Evolutionary conservation across 148 eudicot genomes (phyloP), one percentile per base, ranked within the genome.

Genomic region (Heliosperma pusillum): DNA sequence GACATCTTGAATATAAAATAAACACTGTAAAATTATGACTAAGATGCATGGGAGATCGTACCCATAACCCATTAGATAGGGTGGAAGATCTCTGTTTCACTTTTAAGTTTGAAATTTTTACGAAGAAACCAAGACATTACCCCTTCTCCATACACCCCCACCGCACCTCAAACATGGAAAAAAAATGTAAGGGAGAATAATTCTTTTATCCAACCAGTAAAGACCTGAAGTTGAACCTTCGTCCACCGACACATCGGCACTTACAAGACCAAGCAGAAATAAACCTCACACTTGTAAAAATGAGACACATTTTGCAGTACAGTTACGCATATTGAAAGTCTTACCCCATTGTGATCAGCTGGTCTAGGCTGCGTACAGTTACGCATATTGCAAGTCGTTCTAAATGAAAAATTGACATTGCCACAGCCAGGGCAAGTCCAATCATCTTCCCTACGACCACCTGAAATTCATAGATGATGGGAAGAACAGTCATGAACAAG

Each of bases 381-480:
- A 10, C 96, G 96, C 97, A 92, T 92, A 80, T 95, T 95, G 87
- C 99, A 95, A 13, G 96, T 95, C 52, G 99, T 95, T 81, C 97
- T 87, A 53, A 95, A 95, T 55, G 99, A 95, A 64, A 92, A 95
- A 76, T 95, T 95, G 78, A 92, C 97, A 86, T 95, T 95, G 74
- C 99, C 98, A 80, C 99, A 95, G 66, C 91, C 87, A 36, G 99
- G 97, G 71, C 99, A 95, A 29, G 97, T 92, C 99, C 99, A 92
- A 72, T 95, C 99, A 88, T 95, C 99, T 84, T 95, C 97, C 82
- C 97, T 90, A 20, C 97, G 96, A 55, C 91, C 92, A 69, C 99
- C 99, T 95, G 81, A 40, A 80, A 29, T 74, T 33, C 13, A 74
- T 65, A 57, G 19, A 11, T 10, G 25, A 45, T 10, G 10, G 72